These are phyloP conservation scores for Candida gorgasii DNA, from an alignment of 805 yeast species.

Conservation along the genomic window DNA sequence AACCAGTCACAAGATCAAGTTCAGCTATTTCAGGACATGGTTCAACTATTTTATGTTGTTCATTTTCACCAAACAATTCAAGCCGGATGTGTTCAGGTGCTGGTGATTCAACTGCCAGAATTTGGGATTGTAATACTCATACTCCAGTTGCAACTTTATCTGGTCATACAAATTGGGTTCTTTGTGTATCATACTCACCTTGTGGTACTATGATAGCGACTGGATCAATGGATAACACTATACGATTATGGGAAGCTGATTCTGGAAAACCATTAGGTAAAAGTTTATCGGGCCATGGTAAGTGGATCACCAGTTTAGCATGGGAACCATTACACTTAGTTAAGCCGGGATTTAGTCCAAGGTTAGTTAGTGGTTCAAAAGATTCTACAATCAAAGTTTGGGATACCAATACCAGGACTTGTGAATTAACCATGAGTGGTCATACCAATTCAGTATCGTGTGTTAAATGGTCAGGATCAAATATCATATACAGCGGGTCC, in stretches of 20 bases:
- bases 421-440: constrained; percentile 74
- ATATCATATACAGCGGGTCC: constrained; percentile 81
- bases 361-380: constrained; percentile 84
- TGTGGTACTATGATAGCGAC: constrained; percentile 91
- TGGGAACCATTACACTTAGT: constrained; percentile 95
- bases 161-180: constrained; percentile 93
- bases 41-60: constrained; percentile 86
- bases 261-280: constrained; percentile 75
- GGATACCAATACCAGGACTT: constrained; percentile 74
- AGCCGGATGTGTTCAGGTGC: constrained; percentile 91
- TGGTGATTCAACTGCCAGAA: constrained; percentile 92
- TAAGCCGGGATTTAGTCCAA: constrained; percentile 61
- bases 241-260: constrained; percentile 82
- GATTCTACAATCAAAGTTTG: constrained; percentile 89
- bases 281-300: constrained; percentile 76
- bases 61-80: constrained; percentile 88
- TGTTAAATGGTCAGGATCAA: constrained; percentile 95
- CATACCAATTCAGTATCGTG: constrained; percentile 89
- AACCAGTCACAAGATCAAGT: constrained; percentile 84
- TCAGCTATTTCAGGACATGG: constrained; percentile 97
- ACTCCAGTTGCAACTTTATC: constrained; percentile 78
- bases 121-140: constrained; percentile 96
- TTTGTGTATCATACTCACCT: constrained; percentile 90
- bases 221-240: constrained; percentile 91
- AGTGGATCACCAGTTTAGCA: constrained; percentile 84